Percentiles rank a stretch among this genome's conserved stretches.
These are phyloP conservation scores for Fusarium metavorans DNA, from an alignment of 2,329 filamentous ascomycete species.

Conservation along the genomic window DNA sequence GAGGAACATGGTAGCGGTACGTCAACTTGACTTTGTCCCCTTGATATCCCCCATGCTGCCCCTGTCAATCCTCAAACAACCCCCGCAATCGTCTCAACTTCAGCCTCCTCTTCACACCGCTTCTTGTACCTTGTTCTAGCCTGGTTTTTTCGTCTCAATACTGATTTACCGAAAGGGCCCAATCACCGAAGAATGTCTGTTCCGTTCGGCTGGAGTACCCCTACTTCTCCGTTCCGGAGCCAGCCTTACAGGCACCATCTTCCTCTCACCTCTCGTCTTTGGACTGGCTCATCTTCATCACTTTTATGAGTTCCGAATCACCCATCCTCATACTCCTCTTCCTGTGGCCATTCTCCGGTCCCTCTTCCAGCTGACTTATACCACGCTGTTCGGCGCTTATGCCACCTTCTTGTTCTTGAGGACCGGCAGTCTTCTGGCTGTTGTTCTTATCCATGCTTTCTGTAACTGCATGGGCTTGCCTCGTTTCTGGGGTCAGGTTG, in stretches of 20 bases:
- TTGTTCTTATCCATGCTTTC: constrained; percentile 83
- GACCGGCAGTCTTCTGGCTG: constrained; percentile 83
- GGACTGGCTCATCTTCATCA: constrained; percentile 95
- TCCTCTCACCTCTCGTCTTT: constrained; percentile 88
- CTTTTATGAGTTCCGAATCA: constrained; percentile 92
- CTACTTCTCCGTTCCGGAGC: constrained; percentile 80
- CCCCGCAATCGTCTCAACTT: constrained; percentile 34
- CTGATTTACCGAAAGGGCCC: constrained; percentile 70
- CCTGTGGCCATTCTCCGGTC: constrained; percentile 76
- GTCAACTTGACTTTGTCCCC: constrained; percentile 45
- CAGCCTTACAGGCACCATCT: constrained; percentile 71
- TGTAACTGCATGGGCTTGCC: constrained; percentile 95
- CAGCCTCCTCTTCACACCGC: constrained; percentile 40
- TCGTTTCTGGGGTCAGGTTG: constrained; percentile 83
- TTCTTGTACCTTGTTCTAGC: constrained; percentile 28
- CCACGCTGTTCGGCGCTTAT: constrained; percentile 92
- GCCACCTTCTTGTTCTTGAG: constrained; percentile 90
- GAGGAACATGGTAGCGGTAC: constrained; percentile 87
- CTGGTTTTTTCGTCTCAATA: constrained; percentile 11
- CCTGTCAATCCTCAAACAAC: constrained; percentile 25
- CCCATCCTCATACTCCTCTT: constrained; percentile 77
- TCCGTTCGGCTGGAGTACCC: constrained; percentile 87
- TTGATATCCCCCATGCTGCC: constrained; percentile 23
- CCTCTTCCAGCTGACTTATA: constrained; percentile 88
- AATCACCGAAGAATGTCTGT: constrained; percentile 92